Base-by-base conservation (phyloP, 176 grass and related monocot species). In the Oryza glaberrima region DNA sequence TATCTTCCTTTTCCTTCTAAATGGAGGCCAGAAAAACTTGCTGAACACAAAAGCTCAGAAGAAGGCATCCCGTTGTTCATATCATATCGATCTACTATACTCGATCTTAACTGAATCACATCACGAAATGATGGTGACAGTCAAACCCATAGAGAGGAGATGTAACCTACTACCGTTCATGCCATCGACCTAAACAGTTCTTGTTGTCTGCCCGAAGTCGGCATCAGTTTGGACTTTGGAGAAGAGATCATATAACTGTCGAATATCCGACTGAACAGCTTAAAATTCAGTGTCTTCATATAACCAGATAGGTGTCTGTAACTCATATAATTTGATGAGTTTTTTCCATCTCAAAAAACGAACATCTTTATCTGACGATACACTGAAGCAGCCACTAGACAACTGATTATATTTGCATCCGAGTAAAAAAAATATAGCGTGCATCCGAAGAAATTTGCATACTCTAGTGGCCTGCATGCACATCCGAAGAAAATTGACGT, bases 1-100 rank as follows among this genome's bases (percentile, higher is more conserved):
- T 41, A 41, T 26, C 32, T 84, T 60, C 10, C 64, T 69, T 69
- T 84, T 34, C 64, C 47, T 77, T 69, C 65, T 32, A 77, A 77
- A 73, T 13, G 45, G 26, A 56, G 30, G 34, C 2, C 9, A 68
- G 43, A 84, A 54, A 75, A 75, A 58, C 45, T 77, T 69, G 5
- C 4, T 19, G 46, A 44, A 4, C n/a, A 44, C 73, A 77, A 77
- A 84, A 77, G 65, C 14, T 41, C 40, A 41, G 40, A 41, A 41
- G 40, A 41, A 7, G 40, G 20, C 30, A 66, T 56, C 54, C n/a
- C 64, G 4, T 20, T 58, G 47, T 77, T 51, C 5, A 43, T 30
- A 43, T 84, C 34, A 45, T 41, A 41, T 41, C 40, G 7, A 7
- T 41, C 40, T 77, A 25, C 4, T 40, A 9, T 38, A 52, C 7